phyloP scores from a whole-genome alignment of 2,329 filamentous ascomycete genomes.

The Diplodia corticola region DNA sequence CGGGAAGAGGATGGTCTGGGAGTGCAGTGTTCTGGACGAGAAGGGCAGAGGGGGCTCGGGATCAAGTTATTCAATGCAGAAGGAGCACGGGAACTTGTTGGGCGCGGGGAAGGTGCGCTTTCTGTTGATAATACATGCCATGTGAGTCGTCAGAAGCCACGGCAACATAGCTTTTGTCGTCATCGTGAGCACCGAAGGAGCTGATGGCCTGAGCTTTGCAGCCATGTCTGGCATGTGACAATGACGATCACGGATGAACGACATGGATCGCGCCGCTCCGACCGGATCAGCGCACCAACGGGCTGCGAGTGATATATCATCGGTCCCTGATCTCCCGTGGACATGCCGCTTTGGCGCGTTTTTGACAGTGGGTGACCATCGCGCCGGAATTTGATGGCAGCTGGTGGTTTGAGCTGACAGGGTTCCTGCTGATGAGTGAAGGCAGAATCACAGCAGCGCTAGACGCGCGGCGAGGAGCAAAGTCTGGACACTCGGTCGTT shows the following conservation, averaged over 20 bases:
- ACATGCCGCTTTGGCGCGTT: background rate
- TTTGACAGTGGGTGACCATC: background rate
- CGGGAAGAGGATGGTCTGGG: background rate
- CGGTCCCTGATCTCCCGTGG: constrained; percentile 2
- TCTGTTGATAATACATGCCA: background rate
- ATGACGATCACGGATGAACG: constrained; percentile 9
- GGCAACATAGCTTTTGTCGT: background rate
- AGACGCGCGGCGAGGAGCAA: no score
- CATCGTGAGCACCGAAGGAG: background rate
- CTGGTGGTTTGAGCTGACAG: background rate
- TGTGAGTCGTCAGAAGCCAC: background rate
- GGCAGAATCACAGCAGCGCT: no score
- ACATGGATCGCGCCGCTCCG: constrained; percentile 15
- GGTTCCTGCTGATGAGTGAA: no score
- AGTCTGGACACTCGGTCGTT: no score
- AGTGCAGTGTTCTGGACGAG: background rate
- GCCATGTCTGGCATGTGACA: background rate
- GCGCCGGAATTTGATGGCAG: background rate
- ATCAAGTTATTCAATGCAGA: background rate
- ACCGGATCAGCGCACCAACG: background rate
- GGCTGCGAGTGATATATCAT: constrained; percentile 4
- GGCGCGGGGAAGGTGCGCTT: background rate
- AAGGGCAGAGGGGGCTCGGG: no score
- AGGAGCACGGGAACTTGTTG: background rate
- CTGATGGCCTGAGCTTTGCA: constrained; percentile 3